Evolutionary conservation across 2,329 filamentous ascomycete species (phyloP).

Genomic region (Cordyceps pruinosa): DNA sequence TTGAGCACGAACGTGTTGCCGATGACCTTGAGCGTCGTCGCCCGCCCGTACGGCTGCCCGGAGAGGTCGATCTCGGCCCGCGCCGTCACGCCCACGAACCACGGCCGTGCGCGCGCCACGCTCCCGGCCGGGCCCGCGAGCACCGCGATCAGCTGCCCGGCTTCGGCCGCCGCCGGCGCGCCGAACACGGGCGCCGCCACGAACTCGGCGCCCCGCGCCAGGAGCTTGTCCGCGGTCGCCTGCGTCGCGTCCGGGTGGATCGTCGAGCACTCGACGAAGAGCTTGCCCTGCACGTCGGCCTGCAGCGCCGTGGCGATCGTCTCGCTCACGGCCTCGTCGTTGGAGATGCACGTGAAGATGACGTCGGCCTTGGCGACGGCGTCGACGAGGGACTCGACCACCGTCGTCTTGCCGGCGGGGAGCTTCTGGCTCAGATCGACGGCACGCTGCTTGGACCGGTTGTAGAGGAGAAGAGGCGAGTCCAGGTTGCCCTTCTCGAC

Average conservation of each 20-base stretch:
- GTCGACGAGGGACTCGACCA: conserved; percentile 57
- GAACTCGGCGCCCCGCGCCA: conserved; percentile 59
- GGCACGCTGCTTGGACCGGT: conserved; percentile 64
- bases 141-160: conserved; percentile 65
- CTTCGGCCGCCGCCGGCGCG: conserved; percentile 62
- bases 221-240: conserved; percentile 51
- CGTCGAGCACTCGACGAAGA: conserved; percentile 83
- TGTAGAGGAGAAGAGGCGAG: conserved; percentile 69
- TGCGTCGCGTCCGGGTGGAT: conserved; percentile 78
- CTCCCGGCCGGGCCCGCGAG: conserved; percentile 57
- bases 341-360: conserved; percentile 74
- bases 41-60: conserved; percentile 60
- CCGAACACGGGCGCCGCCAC: conserved; percentile 67
- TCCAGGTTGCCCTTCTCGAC: conserved; percentile 67
- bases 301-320: conserved; percentile 52
- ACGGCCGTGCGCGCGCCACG: conserved; percentile 60
- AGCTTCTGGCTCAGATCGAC: conserved; percentile 57
- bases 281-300: conserved; percentile 56
- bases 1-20: conserved; percentile 83
- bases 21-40: conserved; percentile 69
- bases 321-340: conserved; percentile 65
- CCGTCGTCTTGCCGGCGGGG: conserved; percentile 53
- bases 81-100: conserved; percentile 65
- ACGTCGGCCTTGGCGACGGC: conserved; percentile 65
- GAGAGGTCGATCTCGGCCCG: conserved; percentile 63